phyloP scores from a whole-genome alignment of 495 filamentous ascomycete genomes.

The Rusavskia elegans region DNA sequence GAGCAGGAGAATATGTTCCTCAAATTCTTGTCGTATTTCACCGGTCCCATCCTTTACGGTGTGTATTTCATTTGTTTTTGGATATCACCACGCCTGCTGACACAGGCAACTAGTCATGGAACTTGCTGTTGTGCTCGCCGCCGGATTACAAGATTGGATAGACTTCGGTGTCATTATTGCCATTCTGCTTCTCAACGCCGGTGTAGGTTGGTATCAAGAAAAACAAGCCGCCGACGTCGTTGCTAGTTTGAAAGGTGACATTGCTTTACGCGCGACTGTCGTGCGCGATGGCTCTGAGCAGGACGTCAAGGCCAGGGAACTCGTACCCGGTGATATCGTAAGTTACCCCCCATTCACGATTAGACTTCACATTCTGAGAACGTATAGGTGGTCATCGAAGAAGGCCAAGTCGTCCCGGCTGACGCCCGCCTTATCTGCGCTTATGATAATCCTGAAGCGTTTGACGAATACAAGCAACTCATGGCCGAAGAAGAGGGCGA shows the following conservation, averaged over 20 bases:
- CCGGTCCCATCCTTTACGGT: constrained; percentile 75
- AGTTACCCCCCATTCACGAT: constrained; percentile 17
- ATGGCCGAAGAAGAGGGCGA: constrained; percentile 38
- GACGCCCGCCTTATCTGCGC: constrained; percentile 66
- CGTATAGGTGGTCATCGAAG: constrained; percentile 46
- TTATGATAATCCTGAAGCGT: constrained; percentile 54
- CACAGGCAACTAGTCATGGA: constrained; percentile 50
- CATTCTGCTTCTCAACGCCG: constrained; percentile 62
- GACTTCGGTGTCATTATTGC: constrained; percentile 75
- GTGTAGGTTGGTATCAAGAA: constrained; percentile 76
- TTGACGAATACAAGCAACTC: constrained; percentile 54
- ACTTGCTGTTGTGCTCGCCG: constrained; percentile 62
- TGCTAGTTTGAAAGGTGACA: constrained; percentile 65
- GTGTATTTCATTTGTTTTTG: constrained; percentile 16
- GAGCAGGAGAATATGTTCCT: constrained; percentile 10
- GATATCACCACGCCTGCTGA: background rate
- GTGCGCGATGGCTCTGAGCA: constrained; percentile 56
- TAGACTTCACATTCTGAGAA: constrained; percentile 7
- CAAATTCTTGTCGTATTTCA: constrained; percentile 67
- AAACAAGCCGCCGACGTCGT: constrained; percentile 78
- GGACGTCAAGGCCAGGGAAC: constrained; percentile 61
- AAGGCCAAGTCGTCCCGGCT: constrained; percentile 59
- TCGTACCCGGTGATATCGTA: constrained; percentile 72
- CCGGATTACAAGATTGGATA: constrained; percentile 68
- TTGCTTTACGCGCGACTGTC: constrained; percentile 62